Evolutionary conservation across 2,329 filamentous ascomycete genomes (phyloP), one percentile per base, ranked within the genome.

Genomic region (Xylariaceae sp.): DNA sequence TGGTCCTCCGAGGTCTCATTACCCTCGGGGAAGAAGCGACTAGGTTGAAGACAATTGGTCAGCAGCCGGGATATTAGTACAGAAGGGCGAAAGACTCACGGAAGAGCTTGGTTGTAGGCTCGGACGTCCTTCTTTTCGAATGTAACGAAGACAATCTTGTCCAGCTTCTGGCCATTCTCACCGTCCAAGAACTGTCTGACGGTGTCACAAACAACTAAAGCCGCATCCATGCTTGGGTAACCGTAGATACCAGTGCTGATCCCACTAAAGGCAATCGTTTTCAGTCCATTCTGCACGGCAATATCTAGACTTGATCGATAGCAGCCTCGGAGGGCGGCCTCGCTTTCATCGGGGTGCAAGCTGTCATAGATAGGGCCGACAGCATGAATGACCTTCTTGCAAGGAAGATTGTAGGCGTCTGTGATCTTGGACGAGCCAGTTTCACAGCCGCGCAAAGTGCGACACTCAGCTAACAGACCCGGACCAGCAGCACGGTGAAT

Each of bases 231-330:
- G 65, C 85, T 89, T 0, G 93, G 93, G 70, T 96, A 98, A 0
- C 91, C 91, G 70, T 96, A 98, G 1, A 96, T 73, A 0, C 93
- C 95, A 0, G 93, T 97, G 69, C 92, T 96, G 57, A 98, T 81
- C 19, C 86, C 88, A 41, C 88, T 86, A 66, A 99, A 97, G 0
- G 91, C 95, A 52, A 98, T 81, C 44, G 83, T 90, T 68, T 80
- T 83, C 66, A 90, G 82, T 1, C 79, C 80, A 51, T 88, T 80
- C 49, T 85, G 73, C 0, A 85, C 86, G 0, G 92, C 92, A n/a
- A 96, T 71, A 65, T 89, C 76, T 55, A 98, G 73, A 64, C 87
- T 89, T 42, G 77, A 84, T 7, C 77, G 78, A 71, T 99, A 99
- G 75, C 92, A 87, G 48, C 75, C 74, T 16, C 71, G 70, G 20